Evolutionary conservation across 495 filamentous ascomycete species (phyloP).

Genomic region (Trichoderma virens): DNA sequence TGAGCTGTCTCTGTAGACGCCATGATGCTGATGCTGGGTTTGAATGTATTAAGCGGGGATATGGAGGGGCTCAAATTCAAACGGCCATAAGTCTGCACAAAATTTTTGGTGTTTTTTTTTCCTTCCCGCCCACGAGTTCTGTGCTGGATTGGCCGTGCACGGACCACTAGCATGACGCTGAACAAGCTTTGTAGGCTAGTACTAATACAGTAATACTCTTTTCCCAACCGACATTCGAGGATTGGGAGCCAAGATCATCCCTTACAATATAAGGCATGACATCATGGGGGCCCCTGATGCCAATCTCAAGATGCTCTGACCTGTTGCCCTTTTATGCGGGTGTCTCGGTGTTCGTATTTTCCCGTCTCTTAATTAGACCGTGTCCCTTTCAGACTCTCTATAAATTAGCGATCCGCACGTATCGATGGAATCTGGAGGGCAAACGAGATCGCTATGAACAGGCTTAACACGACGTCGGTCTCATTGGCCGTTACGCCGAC

Average conservation of each 20-base stretch:
- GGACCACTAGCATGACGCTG: not conserved
- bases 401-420: not conserved
- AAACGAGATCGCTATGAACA: slow-evolving; percentile 15
- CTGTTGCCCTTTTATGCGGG: not conserved
- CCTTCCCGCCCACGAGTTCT: not conserved
- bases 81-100: not conserved
- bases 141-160: not conserved
- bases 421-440: not conserved
- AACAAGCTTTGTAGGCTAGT: not conserved
- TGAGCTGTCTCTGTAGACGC: not conserved
- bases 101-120: slow-evolving; percentile 6
- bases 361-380: no score
- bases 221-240: not conserved
- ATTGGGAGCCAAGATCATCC: not conserved
- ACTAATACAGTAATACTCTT: not conserved
- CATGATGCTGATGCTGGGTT: not conserved
- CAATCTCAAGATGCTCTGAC: not conserved
- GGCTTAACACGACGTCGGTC: slow-evolving; percentile 53
- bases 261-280: not conserved
- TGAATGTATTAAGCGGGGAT: slow-evolving; percentile 1
- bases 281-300: slow-evolving; percentile 1
- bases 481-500: slow-evolving; percentile 57
- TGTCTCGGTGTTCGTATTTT: not conserved
- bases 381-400: not conserved
- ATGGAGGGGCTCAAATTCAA: slow-evolving; percentile 3